Evolutionary conservation across 345 rosid species (phyloP), one percentile per base, ranked within the genome.

Genomic region (Melastoma malabathricum): DNA sequence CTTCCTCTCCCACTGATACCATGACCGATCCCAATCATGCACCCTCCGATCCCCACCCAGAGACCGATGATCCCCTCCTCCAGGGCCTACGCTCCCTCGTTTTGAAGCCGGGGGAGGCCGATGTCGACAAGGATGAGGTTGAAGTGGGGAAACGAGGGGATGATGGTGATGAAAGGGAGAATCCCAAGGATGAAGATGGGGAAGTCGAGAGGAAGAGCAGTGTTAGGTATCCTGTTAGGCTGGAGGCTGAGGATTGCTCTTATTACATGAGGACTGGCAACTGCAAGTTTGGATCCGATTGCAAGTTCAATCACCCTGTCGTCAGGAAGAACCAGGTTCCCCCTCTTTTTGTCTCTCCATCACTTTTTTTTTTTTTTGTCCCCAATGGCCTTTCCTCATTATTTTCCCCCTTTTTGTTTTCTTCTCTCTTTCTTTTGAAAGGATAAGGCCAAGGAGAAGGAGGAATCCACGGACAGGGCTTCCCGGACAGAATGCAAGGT

Each of bases 251-350:
- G 66, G 95, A 92, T 69, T 92, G 98, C 46, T 46, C 98, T 0
- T 84, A 46, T 55, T 87, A 82, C 43, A 81, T 92, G 72, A 82
- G 75, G 66, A 82, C 84, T 10, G 93, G 98, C 19, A 68, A 61
- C 48, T 87, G 98, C 78, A 92, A 81, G 61, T 92, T 65, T 57
- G 98, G 90, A 47, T 78, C 75, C 16, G 73, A 51, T 68, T 87
- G 98, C 86, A 87, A 79, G 81, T 87, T 84, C 64, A 92, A 87
- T 61, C 98, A 92, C 18, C 97, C 97, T 19, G 54, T 76, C 54
- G 69, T 66, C 15, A 66, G 66, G 55, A 79, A 63, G 59, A 59
- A 34, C 61, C 83, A 75, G 88, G 98, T 87, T 64, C 22, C 49
- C 19, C 20, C 10, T 18, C 34, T 16, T 50, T 50, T 23, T 50